Evolutionary conservation across 2,329 filamentous ascomycete genomes (phyloP).

Genomic region (Helotiales sp.): DNA sequence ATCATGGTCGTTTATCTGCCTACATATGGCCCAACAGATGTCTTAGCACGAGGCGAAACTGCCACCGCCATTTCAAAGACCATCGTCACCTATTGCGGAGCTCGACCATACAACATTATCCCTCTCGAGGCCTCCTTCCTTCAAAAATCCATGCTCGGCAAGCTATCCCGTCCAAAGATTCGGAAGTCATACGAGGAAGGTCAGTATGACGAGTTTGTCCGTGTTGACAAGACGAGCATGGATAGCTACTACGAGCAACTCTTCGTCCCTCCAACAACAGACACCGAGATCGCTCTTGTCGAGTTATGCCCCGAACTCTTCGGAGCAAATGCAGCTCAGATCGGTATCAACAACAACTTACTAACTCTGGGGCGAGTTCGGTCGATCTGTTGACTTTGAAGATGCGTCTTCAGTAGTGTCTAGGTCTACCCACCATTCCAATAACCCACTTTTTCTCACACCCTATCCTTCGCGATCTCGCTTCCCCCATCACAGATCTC

Average conservation of each 20-base stretch:
- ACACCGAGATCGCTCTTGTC: slow-evolving; percentile 31
- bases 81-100: slow-evolving; percentile 31
- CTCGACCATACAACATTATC: slow-evolving; percentile 39
- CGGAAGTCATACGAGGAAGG: slow-evolving; percentile 39
- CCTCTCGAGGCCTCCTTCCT: slow-evolving; percentile 38
- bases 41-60: slow-evolving; percentile 35
- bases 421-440: slow-evolving; percentile 44
- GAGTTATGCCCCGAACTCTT: slow-evolving; percentile 33
- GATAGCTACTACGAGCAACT: slow-evolving; percentile 29
- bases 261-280: slow-evolving; percentile 31
- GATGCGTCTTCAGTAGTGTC: slow-evolving; percentile 17
- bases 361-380: slow-evolving; percentile 44
- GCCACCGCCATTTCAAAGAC: slow-evolving; percentile 33
- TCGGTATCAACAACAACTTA: slow-evolving; percentile 32
- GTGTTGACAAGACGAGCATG: slow-evolving; percentile 21
- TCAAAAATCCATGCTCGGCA: slow-evolving; percentile 48
- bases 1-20: slow-evolving; percentile 49
- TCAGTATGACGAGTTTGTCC: slow-evolving; percentile 34
- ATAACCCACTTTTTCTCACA: slow-evolving; percentile 46
- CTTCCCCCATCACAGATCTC: slow-evolving; percentile 35
- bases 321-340: slow-evolving; percentile 11
- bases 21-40: slow-evolving; percentile 36
- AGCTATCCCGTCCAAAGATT: slow-evolving; percentile 49
- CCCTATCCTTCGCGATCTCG: slow-evolving; percentile 41
- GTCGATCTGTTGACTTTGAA: slow-evolving; percentile 34